Conservation (phyloP, 2,329 filamentous ascomycete species). For the Dactylellina sp. region DNA sequence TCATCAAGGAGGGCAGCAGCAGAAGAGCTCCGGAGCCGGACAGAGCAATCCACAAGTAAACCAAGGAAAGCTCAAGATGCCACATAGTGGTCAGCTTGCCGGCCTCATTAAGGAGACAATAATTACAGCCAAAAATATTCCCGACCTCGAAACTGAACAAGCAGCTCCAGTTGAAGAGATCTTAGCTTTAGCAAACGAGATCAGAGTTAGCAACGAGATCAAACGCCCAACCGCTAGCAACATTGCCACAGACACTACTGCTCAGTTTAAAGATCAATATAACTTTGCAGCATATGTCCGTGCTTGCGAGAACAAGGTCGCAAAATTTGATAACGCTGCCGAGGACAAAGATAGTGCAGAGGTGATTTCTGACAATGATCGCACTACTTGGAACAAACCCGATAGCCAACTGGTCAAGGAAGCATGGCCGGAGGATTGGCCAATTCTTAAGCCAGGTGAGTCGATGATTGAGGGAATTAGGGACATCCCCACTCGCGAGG, state of each 20-base stretch:
- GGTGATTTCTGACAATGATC: slow-evolving; percentile 30
- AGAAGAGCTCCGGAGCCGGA: too few species aligned
- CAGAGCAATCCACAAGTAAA: too few species aligned
- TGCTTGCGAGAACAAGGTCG: slow-evolving; percentile 22
- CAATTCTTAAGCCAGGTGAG: slow-evolving; percentile 18
- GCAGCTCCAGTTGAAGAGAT: slow-evolving; percentile 20
- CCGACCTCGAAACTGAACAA: slow-evolving; percentile 21
- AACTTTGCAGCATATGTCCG: slow-evolving; percentile 45
- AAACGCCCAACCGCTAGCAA: not conserved
- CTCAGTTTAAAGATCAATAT: slow-evolving; percentile 29
- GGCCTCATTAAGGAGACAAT: slow-evolving; percentile 16
- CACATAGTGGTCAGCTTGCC: slow-evolving; percentile 26
- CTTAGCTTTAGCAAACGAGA: slow-evolving; percentile 16
- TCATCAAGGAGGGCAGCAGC: not conserved
- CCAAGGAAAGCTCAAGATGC: slow-evolving; percentile 19
- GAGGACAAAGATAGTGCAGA: slow-evolving; percentile 38
- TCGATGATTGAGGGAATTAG: slow-evolving; percentile 36
- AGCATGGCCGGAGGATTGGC: slow-evolving; percentile 47
- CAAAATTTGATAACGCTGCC: slow-evolving; percentile 23
- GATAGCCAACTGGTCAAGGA: slow-evolving; percentile 21
- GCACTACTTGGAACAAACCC: slow-evolving; percentile 49
- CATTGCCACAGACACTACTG: not conserved
- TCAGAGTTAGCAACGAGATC: not conserved
- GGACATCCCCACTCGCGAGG: slow-evolving; percentile 38
- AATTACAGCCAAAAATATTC: slow-evolving; percentile 24